A percentile compares a stretch with the other conserved stretches of the same genome.
Conservation (phyloP, 2,329 filamentous ascomycete genomes). For the Colletotrichum viniferum region DNA sequence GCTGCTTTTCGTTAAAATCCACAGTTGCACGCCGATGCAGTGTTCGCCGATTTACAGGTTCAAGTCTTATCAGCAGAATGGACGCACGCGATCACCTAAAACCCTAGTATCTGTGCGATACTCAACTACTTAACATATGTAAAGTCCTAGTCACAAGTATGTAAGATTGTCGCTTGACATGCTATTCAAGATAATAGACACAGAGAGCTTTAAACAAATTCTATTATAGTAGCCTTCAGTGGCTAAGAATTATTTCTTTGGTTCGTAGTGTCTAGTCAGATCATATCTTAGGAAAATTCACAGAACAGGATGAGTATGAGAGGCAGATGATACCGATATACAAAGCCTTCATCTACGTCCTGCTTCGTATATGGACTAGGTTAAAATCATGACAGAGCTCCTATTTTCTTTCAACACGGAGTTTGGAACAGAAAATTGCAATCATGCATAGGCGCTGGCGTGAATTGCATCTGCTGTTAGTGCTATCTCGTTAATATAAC, state of each 20-base stretch:
- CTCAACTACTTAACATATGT: accelerated
- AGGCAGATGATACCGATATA: neutral
- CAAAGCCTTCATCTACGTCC: neutral
- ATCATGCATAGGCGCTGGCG: neutral
- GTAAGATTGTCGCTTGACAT: neutral
- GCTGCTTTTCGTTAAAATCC: accelerated
- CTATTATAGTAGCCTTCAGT: neutral
- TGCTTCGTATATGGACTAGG: accelerated
- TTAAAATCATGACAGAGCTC: accelerated
- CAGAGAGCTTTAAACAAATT: accelerated
- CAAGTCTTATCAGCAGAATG: neutral
- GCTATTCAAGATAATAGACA: accelerated
- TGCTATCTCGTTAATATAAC: neutral
- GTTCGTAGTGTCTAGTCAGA: accelerated
- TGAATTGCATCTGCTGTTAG: neutral
- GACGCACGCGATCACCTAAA: accelerated
- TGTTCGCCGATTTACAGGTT: accelerated
- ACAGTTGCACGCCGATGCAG: accelerated
- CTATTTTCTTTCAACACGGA: accelerated
- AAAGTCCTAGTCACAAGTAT: neutral
- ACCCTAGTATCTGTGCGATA: too few relatives aligned
- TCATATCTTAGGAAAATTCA: neutral
- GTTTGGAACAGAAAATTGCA: neutral
- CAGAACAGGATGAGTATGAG: accelerated
- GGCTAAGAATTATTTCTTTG: accelerated